Percentiles rank a stretch among this genome's conserved stretches.
Conservation (phyloP, 441 rosid species). For the Macaranga tanarius region DNA sequence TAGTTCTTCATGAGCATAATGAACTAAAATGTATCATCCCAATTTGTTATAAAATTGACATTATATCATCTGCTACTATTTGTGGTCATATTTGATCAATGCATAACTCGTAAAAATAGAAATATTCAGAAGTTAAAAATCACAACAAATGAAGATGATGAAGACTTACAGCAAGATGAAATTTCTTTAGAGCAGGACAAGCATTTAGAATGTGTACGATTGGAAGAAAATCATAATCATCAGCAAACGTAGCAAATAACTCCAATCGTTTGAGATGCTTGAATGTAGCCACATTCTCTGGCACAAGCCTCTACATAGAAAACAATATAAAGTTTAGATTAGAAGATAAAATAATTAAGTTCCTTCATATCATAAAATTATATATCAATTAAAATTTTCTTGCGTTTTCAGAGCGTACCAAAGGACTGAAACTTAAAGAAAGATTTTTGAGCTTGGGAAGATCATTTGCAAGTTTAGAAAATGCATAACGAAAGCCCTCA, state of each 20-base stretch:
- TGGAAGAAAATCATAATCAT: not conserved
- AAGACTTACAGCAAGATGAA: not conserved
- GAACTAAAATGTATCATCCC: too few relatives aligned
- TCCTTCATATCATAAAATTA: too few relatives aligned
- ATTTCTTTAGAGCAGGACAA: not conserved
- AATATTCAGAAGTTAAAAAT: not conserved
- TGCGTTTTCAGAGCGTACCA: too few relatives aligned
- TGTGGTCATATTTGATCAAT: too few relatives aligned
- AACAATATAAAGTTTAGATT: not conserved
- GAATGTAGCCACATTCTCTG: not conserved
- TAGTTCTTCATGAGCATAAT: too few relatives aligned
- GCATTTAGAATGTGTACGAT: not conserved
- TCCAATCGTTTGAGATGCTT: not conserved
- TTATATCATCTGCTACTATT: not conserved
- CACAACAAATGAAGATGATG: not conserved
- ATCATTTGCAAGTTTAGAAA: too few relatives aligned
- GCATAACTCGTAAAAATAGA: too few relatives aligned
- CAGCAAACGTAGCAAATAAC: not conserved
- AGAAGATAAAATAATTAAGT: not conserved
- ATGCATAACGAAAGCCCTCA: too few relatives aligned
- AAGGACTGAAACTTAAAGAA: too few relatives aligned
- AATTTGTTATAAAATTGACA: too few relatives aligned
- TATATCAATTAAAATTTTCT: too few relatives aligned
- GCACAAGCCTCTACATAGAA: not conserved
- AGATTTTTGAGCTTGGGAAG: too few relatives aligned